Evolutionary conservation across 805 yeast genomes (phyloP).

Genomic region (Torulaspora gathmanii): DNA sequence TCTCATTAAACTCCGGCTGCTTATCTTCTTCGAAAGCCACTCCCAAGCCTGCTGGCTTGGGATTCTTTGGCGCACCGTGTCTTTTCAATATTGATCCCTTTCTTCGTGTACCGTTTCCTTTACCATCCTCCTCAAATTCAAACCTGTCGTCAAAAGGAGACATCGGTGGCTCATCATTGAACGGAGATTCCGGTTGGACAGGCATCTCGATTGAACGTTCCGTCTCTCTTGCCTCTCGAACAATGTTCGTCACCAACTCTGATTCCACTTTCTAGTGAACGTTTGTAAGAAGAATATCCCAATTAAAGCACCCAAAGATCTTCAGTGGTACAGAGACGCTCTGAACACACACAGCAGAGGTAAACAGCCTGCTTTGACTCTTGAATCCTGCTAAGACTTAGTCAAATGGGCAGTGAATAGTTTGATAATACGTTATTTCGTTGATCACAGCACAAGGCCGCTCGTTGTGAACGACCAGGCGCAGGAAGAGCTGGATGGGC

Average conservation of each 20-base stretch:
- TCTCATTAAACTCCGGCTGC: slow-evolving; percentile 20
- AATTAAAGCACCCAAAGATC: neutral
- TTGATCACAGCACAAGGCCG: neutral
- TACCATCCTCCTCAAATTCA: slow-evolving; percentile 19
- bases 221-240: neutral
- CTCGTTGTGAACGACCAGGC: neutral
- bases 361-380: neutral
- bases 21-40: slow-evolving; percentile 20
- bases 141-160: slow-evolving; percentile 34
- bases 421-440: neutral
- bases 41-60: slow-evolving; percentile 7
- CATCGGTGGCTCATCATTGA: slow-evolving; percentile 15
- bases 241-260: neutral
- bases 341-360: neutral
- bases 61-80: slow-evolving; percentile 11
- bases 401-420: neutral
- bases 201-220: neutral
- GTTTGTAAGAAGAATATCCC: neutral
- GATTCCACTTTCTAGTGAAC: neutral
- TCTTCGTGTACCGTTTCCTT: neutral
- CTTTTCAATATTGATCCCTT: slow-evolving; percentile 18
- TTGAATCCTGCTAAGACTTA: neutral
- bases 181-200: slow-evolving; percentile 9
- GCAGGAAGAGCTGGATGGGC: too few relatives aligned
- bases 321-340: too few relatives aligned